Evolutionary conservation across 2,329 filamentous ascomycete genomes (phyloP).

Genomic region (Colletotrichum orbiculare): DNA sequence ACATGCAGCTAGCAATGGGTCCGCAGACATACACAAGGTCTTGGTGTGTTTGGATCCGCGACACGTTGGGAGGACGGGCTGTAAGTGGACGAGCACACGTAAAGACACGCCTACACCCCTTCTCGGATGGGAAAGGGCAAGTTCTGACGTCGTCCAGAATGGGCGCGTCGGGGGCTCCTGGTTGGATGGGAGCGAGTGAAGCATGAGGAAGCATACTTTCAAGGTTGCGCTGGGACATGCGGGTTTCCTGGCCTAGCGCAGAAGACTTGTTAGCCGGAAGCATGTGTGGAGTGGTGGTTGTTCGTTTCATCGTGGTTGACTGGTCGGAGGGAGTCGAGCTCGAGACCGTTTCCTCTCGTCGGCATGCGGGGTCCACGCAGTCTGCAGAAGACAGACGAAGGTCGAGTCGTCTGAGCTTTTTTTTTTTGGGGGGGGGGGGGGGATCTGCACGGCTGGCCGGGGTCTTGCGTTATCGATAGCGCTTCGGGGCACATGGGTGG

Average conservation of each 20-base stretch:
- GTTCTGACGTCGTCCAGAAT: conserved; percentile 18
- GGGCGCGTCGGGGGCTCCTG: conserved; percentile 21
- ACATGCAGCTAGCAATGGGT: conserved; percentile 28
- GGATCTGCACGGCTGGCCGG: too few relatives aligned
- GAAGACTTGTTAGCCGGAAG: too few relatives aligned
- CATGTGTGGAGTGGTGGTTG: too few relatives aligned
- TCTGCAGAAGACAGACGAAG: neutral
- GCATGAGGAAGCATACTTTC: neutral
- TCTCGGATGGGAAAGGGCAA: neutral
- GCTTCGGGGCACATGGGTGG: too few relatives aligned
- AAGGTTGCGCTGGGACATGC: neutral
- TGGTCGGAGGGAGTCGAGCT: conserved; percentile 21
- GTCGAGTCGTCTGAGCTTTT: too few relatives aligned
- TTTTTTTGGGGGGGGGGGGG: too few relatives aligned
- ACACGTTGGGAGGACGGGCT: too few relatives aligned
- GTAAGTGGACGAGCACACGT: conserved; percentile 1
- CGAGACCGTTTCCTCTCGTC: conserved; percentile 25
- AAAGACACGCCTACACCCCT: conserved; percentile 3
- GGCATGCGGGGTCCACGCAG: conserved; percentile 6
- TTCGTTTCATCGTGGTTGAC: conserved; percentile 30
- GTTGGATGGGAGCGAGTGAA: conserved; percentile 18
- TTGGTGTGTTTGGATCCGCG: neutral
- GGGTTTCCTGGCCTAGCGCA: too few relatives aligned
- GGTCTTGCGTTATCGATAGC: too few relatives aligned
- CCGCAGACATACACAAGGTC: conserved; percentile 2